These are phyloP conservation scores for Geotrichum phurueaensis DNA, from an alignment of 1,139 yeast genomes.

Conservation along the genomic window DNA sequence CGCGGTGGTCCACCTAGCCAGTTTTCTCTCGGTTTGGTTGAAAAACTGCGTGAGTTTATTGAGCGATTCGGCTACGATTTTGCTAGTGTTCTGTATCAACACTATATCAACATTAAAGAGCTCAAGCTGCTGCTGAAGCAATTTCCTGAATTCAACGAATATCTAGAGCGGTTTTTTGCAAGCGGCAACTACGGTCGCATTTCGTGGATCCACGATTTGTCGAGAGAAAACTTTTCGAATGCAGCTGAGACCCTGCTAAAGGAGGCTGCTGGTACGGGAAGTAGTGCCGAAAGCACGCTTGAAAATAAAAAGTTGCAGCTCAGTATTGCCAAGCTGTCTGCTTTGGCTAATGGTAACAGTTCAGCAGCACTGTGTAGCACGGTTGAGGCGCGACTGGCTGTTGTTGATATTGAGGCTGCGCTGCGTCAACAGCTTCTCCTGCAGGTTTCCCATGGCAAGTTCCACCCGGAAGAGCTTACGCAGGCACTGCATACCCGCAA, in stretches of 20 bases:
- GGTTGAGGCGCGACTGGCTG: conserved; percentile 19
- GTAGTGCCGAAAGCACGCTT: conserved; percentile 23
- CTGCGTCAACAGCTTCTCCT: conserved; percentile 9
- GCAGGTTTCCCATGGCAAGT: background rate
- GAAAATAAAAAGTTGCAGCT: conserved; percentile 52
- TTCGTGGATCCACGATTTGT: conserved; percentile 68
- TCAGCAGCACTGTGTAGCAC: conserved; percentile 25
- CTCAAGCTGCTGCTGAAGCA: conserved; percentile 51
- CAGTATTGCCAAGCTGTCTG: conserved; percentile 62
- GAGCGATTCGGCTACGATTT: conserved; percentile 60
- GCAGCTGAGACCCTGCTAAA: conserved; percentile 46
- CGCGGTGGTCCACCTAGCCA: conserved; percentile 30
- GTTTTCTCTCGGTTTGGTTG: conserved; percentile 21
- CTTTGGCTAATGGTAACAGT: conserved; percentile 31
- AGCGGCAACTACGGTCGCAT: conserved; percentile 49
- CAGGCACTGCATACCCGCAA: conserved; percentile 13
- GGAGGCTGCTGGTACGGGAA: conserved; percentile 35
- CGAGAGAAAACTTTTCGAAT: conserved; percentile 44
- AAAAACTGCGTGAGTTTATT: conserved; percentile 47
- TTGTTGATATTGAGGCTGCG: conserved; percentile 20
- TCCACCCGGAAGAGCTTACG: conserved; percentile 8
- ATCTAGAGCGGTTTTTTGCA: conserved; percentile 49
- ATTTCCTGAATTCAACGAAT: conserved; percentile 50
- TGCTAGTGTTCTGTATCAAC: conserved; percentile 59
- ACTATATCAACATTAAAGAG: conserved; percentile 51